A percentile compares a stretch with the other conserved stretches of the same genome.
Conservation (phyloP, 352 stramenopile species). For the Pythium coloratum region DNA sequence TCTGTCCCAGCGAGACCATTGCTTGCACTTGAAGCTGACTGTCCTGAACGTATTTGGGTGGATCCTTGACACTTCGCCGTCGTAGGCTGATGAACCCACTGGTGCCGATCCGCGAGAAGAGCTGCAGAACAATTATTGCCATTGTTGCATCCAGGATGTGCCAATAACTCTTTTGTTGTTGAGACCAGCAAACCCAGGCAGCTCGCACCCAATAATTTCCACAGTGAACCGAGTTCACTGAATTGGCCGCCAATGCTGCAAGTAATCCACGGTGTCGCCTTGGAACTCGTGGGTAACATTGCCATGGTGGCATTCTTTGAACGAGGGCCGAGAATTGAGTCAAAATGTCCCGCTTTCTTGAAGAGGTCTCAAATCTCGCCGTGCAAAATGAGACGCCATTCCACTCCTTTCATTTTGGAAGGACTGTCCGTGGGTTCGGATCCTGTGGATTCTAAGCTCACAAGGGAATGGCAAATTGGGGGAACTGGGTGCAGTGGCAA, state of each 20-base stretch:
- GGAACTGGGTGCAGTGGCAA: background rate
- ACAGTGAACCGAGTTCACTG: background rate
- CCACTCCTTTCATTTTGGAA: background rate
- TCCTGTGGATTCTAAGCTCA: background rate
- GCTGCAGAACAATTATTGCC: too few relatives aligned
- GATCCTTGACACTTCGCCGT: background rate
- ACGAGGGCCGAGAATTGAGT: too few relatives aligned
- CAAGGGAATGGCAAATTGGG: background rate
- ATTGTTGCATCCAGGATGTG: too few relatives aligned
- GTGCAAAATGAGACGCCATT: background rate
- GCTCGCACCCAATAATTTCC: background rate
- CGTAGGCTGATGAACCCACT: background rate
- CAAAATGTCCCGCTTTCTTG: too few relatives aligned
- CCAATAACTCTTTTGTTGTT: background rate
- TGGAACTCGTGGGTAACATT: background rate
- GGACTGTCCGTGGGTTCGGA: background rate
- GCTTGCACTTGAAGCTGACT: background rate
- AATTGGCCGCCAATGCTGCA: background rate
- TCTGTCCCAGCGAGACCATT: conserved; percentile 1
- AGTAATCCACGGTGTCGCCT: background rate
- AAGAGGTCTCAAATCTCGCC: background rate
- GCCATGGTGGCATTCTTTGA: too few relatives aligned
- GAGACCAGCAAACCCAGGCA: background rate
- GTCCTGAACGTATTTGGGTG: background rate
- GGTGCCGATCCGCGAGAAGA: too few relatives aligned